Conservation (phyloP, 352 stramenopile species). For the Phytophthora sojae region DNA sequence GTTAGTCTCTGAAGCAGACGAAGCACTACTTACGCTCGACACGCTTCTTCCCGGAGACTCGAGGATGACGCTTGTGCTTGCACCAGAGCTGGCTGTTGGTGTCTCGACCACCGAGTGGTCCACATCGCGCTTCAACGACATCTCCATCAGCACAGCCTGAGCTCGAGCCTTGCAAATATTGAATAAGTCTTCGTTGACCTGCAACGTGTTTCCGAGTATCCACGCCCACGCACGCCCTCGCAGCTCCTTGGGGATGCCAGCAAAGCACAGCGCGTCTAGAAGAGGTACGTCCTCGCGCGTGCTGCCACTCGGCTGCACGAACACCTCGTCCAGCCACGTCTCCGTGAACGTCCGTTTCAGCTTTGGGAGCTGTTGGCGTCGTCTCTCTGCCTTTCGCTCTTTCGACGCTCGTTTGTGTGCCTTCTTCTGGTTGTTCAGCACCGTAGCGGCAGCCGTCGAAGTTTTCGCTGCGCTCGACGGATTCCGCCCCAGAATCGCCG, state of each 20-base stretch:
- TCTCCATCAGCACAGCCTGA: slow-evolving; percentile 78
- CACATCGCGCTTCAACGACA: slow-evolving; percentile 72
- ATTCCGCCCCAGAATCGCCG: slow-evolving; percentile 45
- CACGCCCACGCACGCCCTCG: slow-evolving; percentile 82
- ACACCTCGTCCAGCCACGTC: slow-evolving; percentile 77
- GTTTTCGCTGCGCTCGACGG: slow-evolving; percentile 50
- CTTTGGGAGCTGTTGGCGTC: slow-evolving; percentile 65
- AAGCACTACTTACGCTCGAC: slow-evolving; percentile 43
- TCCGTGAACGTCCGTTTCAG: slow-evolving; percentile 81
- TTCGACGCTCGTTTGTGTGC: slow-evolving; percentile 58
- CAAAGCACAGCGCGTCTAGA: slow-evolving; percentile 80
- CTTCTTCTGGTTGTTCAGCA: slow-evolving; percentile 33
- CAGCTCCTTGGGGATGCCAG: slow-evolving; percentile 84
- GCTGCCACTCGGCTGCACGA: slow-evolving; percentile 47
- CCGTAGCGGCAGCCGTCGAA: slow-evolving; percentile 20
- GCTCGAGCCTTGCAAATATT: slow-evolving; percentile 81
- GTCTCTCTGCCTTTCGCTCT: slow-evolving; percentile 68
- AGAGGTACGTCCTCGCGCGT: slow-evolving; percentile 36
- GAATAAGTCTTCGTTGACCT: slow-evolving; percentile 89
- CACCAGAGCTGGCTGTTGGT: slow-evolving; percentile 21
- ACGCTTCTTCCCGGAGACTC: slow-evolving; percentile 37
- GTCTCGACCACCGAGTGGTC: slow-evolving; percentile 41
- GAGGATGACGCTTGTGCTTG: slow-evolving; percentile 28
- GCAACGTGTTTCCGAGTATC: slow-evolving; percentile 82
- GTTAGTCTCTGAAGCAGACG: slow-evolving; percentile 32